Evolutionary conservation across 129 eudicot genomes (phyloP).

Genomic region (Dittrichia graveolens): DNA sequence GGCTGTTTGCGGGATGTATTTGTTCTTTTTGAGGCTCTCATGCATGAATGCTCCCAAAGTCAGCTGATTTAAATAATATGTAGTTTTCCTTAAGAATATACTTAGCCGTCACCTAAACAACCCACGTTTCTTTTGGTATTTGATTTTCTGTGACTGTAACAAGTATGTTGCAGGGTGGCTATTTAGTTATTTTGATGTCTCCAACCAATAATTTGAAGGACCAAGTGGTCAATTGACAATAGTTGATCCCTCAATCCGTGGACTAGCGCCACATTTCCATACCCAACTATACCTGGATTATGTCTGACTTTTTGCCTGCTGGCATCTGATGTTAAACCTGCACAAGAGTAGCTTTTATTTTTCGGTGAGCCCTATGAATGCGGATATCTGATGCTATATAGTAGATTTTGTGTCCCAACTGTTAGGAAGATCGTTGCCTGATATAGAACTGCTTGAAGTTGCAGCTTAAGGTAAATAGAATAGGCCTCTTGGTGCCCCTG

Average conservation of each 20-base stretch:
- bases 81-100: not conserved
- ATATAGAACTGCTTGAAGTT: too few relatives aligned
- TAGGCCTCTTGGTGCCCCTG: not conserved
- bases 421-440: not conserved
- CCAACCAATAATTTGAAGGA: not conserved
- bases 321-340: constrained; percentile 17
- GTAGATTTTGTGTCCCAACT: not conserved
- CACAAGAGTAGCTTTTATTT: not conserved
- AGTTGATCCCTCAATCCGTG: too few relatives aligned
- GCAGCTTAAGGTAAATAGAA: too few relatives aligned
- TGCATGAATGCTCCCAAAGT: not conserved
- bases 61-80: not conserved
- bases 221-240: too few relatives aligned
- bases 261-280: not conserved
- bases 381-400: not conserved
- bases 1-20: not conserved
- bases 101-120: not conserved
- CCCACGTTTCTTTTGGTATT: not conserved
- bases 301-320: not conserved
- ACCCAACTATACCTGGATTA: constrained; percentile 7
- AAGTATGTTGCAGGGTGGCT: not conserved
- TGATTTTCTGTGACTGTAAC: not conserved
- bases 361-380: not conserved
- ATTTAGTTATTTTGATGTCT: not conserved
- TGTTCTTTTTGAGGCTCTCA: not conserved